phyloP scores from a whole-genome alignment of 2,329 filamentous ascomycete genomes.

The Fusarium sp. region DNA sequence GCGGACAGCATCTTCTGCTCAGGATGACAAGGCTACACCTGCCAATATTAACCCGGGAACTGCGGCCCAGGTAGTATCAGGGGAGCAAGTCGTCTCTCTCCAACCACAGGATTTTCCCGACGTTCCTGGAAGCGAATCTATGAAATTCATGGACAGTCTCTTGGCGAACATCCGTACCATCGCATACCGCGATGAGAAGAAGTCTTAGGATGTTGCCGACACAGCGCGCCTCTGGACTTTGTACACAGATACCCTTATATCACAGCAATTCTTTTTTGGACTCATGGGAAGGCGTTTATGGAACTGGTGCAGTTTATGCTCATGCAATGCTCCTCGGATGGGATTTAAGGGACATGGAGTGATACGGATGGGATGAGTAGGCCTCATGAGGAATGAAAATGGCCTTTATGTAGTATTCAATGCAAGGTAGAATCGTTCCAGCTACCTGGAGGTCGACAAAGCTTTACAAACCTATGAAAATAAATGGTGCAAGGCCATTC shows the following conservation, averaged over 20 bases:
- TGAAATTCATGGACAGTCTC: constrained; percentile 65
- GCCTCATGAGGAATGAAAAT: constrained; percentile 15
- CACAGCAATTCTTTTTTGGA: constrained; percentile 2
- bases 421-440: not conserved
- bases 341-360: constrained; percentile 5
- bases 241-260: constrained; percentile 25
- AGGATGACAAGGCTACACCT: not conserved
- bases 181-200: constrained; percentile 40
- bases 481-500: not conserved
- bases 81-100: not conserved
- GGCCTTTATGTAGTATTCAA: constrained; percentile 28
- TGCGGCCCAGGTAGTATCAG: not conserved
- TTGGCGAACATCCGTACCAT: constrained; percentile 63
- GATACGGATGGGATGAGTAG: constrained; percentile 16
- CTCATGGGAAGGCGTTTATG: constrained; percentile 34
- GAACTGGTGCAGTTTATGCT: constrained; percentile 4
- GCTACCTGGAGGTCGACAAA: not conserved
- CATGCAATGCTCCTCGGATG: constrained; percentile 12
- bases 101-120: constrained; percentile 55
- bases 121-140: constrained; percentile 59
- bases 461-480: not conserved
- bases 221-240: not conserved
- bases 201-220: constrained; percentile 5
- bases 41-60: not conserved
- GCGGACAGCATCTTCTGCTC: not conserved